phyloP scores from a whole-genome alignment of 2,329 filamentous ascomycete species.

The Pezicula radicicola region DNA sequence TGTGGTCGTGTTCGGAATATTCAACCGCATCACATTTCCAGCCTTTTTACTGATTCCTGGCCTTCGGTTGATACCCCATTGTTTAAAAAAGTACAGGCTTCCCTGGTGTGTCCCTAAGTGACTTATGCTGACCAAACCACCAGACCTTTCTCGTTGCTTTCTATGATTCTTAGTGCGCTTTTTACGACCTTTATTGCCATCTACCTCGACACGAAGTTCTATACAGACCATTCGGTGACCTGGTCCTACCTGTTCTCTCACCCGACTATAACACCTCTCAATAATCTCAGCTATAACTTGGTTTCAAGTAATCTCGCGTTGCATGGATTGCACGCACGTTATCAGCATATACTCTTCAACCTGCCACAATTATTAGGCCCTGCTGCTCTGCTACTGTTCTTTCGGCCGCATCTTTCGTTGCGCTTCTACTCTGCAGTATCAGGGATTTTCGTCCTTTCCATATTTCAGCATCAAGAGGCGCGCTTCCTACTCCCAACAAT shows the following conservation, averaged over 20 bases:
- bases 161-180: conserved; percentile 62
- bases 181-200: conserved; percentile 71
- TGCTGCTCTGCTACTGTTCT: conserved; percentile 59
- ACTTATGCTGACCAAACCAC: conserved; percentile 7
- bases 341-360: conserved; percentile 72
- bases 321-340: conserved; percentile 76
- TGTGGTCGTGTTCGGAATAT: conserved; percentile 79
- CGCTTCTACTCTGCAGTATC: conserved; percentile 72
- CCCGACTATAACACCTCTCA: conserved; percentile 73
- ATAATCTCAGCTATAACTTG: conserved; percentile 76
- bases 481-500: conserved; percentile 74
- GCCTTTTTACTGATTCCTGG: conserved; percentile 86
- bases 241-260: conserved; percentile 61
- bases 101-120: background rate
- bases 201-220: conserved; percentile 82
- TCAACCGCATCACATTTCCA: conserved; percentile 97
- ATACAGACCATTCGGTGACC: conserved; percentile 59
- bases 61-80: conserved; percentile 80
- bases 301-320: conserved; percentile 66
- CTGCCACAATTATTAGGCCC: conserved; percentile 71
- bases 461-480: conserved; percentile 78
- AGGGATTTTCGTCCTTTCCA: conserved; percentile 66
- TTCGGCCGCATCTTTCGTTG: conserved; percentile 53
- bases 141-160: conserved; percentile 58
- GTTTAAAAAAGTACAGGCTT: conserved; percentile 67